phyloP scores from a whole-genome alignment of 306 rosid species.

The Dryas alaskensis region DNA sequence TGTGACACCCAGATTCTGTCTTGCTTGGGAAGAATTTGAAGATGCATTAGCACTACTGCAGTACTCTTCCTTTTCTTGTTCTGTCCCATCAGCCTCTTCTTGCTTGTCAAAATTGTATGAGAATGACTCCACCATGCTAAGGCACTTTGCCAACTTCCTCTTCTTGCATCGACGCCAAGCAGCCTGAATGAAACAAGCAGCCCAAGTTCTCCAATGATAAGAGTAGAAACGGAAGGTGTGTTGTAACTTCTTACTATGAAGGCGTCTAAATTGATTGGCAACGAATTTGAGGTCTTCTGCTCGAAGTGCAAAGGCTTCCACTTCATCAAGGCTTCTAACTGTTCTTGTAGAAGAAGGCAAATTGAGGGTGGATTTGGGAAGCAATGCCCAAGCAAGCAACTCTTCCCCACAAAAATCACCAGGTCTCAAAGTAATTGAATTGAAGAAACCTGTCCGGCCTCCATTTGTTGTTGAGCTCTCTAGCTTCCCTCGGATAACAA shows the following conservation, averaged over 20 bases:
- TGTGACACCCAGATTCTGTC: conserved; percentile 62
- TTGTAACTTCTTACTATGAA: conserved; percentile 89
- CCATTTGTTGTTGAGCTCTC: conserved; percentile 95
- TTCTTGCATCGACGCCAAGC: conserved; percentile 81
- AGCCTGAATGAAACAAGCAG: conserved; percentile 82
- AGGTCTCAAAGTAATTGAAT: conserved; percentile 65
- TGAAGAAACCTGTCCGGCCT: conserved; percentile 88
- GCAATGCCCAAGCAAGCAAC: conserved; percentile 92
- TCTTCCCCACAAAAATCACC: conserved; percentile 98
- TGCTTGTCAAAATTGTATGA: conserved; percentile 36
- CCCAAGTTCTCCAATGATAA: conserved; percentile 96
- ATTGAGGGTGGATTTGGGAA: conserved; percentile 74
- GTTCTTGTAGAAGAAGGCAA: conserved; percentile 93
- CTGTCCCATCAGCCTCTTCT: conserved; percentile 20
- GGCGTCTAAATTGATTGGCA: conserved; percentile 79
- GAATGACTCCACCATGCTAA: conserved; percentile 50
- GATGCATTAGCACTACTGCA: background rate
- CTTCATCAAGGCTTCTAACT: conserved; percentile 72
- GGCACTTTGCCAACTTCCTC: conserved; percentile 50
- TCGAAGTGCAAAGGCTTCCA: conserved; percentile 81
- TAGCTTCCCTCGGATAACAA: conserved; percentile 76
- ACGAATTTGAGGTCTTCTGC: conserved; percentile 96
- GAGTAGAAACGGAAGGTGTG: conserved; percentile 94
- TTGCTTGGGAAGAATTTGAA: conserved; percentile 49
- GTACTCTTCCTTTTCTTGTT: conserved; percentile 24